Conservation (phyloP, 306 rosid genomes). For the Pterocarpus santalinus region DNA sequence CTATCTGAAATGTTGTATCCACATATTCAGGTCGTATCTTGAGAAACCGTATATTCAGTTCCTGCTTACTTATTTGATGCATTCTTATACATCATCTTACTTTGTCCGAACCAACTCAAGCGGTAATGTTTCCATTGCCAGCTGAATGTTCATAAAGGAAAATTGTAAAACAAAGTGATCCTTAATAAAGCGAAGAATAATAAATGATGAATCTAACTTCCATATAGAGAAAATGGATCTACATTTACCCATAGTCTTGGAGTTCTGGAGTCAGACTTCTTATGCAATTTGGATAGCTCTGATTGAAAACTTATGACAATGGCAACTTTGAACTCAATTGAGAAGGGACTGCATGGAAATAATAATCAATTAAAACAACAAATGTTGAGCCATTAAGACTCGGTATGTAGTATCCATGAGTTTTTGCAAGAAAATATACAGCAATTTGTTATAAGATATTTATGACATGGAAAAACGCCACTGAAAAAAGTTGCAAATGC, state of each 20-base stretch:
- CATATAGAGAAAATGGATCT: neutral
- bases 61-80: constrained; percentile 10
- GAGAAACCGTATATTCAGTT: neutral
- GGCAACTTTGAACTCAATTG: constrained; percentile 83
- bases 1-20: constrained; percentile 24
- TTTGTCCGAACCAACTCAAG: constrained; percentile 78
- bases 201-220: neutral
- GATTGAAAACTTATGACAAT: constrained; percentile 80
- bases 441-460: neutral
- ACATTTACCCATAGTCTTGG: constrained; percentile 89
- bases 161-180: constrained; percentile 25
- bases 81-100: constrained; percentile 47
- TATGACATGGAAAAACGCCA: constrained; percentile 9
- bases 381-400: constrained; percentile 12
- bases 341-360: constrained; percentile 80
- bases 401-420: neutral
- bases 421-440: neutral
- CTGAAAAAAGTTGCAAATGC: neutral
- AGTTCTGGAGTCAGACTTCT: constrained; percentile 78
- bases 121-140: constrained; percentile 86
- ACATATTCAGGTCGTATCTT: neutral
- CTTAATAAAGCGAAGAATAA: constrained; percentile 23
- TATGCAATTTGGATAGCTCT: constrained; percentile 73
- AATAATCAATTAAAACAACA: constrained; percentile 29
- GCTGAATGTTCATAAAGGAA: constrained; percentile 55